Percentiles rank a stretch among this genome's conserved stretches.
Conservation (phyloP, 2,329 filamentous ascomycete genomes). For the Coniella vitis region DNA sequence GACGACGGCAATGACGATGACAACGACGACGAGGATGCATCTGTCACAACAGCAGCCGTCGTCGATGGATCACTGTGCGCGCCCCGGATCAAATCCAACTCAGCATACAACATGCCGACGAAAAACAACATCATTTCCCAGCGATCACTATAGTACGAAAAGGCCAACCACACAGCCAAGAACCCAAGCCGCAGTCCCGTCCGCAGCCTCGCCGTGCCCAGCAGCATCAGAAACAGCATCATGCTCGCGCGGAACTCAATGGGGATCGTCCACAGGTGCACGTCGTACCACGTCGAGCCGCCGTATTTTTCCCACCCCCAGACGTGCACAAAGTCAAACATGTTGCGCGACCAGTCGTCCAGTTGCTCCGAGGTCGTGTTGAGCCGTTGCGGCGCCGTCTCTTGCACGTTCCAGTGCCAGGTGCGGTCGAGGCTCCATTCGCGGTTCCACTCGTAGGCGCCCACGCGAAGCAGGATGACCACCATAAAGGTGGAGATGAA, state of each 20-base stretch:
- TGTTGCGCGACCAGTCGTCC: conserved; percentile 38
- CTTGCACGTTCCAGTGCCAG: conserved; percentile 42
- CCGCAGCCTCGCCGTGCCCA: conserved; percentile 42
- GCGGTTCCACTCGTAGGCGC: conserved; percentile 42
- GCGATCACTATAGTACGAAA: conserved; percentile 39
- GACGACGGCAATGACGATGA: no score
- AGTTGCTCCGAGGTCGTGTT: conserved; percentile 33
- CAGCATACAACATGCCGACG: conserved; percentile 47
- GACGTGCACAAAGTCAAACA: conserved; percentile 44
- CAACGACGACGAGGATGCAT: no score
- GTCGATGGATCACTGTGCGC: conserved; percentile 30
- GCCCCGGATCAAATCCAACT: conserved; percentile 44
- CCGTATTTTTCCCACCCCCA: conserved; percentile 44
- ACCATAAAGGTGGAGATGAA: conserved; percentile 43
- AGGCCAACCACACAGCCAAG: conserved; percentile 35
- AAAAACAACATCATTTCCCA: conserved; percentile 53
- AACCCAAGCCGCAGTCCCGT: conserved; percentile 35
- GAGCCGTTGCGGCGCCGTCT: conserved; percentile 38
- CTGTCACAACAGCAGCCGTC: conserved; percentile 9
- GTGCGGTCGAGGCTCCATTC: conserved; percentile 35
- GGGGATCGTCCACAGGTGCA: conserved; percentile 58
- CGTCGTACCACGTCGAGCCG: conserved; percentile 45
- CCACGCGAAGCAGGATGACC: conserved; percentile 35
- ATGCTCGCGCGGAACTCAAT: conserved; percentile 54
- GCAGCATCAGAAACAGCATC: conserved; percentile 46